A percentile compares a stretch with the other conserved stretches of the same genome.
These are phyloP conservation scores for Lactifluus volemus DNA, from an alignment of 768 basidiomycete species.

Conservation along the genomic window DNA sequence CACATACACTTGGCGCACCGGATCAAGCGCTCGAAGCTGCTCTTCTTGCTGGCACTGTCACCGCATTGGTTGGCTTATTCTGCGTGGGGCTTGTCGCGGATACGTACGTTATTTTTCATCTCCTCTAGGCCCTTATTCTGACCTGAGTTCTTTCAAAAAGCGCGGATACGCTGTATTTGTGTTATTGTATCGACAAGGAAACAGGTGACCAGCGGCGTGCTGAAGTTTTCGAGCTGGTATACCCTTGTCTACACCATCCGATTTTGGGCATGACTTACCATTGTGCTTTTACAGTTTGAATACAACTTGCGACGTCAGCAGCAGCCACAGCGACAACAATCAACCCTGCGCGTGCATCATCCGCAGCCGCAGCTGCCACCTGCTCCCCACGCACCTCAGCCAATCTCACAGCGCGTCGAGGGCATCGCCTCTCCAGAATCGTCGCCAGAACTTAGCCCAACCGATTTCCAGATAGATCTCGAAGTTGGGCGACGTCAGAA, in stretches of 20 bases:
- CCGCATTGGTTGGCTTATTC: slow-evolving; percentile 74
- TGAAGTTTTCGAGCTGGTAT: slow-evolving; percentile 49
- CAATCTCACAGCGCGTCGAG: slow-evolving; percentile 19
- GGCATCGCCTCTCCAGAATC: slow-evolving; percentile 16
- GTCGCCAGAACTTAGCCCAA: slow-evolving; percentile 15
- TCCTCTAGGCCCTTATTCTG: background rate
- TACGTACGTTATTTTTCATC: slow-evolving; percentile 35
- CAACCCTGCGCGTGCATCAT: background rate
- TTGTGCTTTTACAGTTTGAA: slow-evolving; percentile 10
- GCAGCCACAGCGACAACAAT: slow-evolving; percentile 1
- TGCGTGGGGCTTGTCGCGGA: slow-evolving; percentile 78
- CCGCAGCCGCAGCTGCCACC: slow-evolving; percentile 1
- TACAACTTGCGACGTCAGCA: slow-evolving; percentile 11
- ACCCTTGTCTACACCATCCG: slow-evolving; percentile 17
- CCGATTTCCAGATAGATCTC: slow-evolving; percentile 7
- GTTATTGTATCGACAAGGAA: slow-evolving; percentile 57
- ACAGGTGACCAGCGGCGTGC: slow-evolving; percentile 40
- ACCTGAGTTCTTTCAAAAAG: slow-evolving; percentile 24
- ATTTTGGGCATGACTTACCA: background rate
- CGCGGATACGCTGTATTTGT: slow-evolving; percentile 58
- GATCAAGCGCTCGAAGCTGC: slow-evolving; percentile 67
- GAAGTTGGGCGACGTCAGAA: slow-evolving; percentile 6
- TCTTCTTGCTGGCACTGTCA: slow-evolving; percentile 68
- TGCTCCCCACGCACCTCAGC: slow-evolving; percentile 13
- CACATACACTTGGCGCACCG: slow-evolving; percentile 65